Conservation (phyloP, 306 rosid genomes). For the Inga oerstediana region DNA sequence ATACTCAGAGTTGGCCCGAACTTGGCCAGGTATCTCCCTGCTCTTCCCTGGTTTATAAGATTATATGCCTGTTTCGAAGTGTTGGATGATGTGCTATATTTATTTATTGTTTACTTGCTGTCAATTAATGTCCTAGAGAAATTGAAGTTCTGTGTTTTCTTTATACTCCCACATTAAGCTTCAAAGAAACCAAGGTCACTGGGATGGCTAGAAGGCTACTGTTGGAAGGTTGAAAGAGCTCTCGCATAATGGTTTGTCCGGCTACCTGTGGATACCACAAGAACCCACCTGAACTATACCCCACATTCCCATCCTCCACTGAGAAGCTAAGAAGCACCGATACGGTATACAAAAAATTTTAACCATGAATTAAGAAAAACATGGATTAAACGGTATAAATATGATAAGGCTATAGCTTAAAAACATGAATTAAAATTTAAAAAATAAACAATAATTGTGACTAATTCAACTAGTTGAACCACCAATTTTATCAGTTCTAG, state of each 20-base stretch:
- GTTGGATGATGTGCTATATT: background rate
- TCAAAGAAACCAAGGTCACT: background rate
- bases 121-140: background rate
- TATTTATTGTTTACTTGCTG: background rate
- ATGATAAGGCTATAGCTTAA: background rate
- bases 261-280: background rate
- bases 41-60: background rate
- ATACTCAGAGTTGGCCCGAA: slow-evolving; percentile 41
- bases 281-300: background rate
- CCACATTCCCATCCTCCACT: background rate
- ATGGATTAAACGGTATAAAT: background rate
- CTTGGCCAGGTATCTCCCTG: slow-evolving; percentile 51
- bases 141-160: slow-evolving; percentile 9
- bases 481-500: background rate
- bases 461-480: background rate
- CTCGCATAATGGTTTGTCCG: background rate
- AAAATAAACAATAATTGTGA: no score
- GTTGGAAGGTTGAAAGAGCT: background rate
- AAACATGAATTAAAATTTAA: no score
- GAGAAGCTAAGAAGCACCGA: background rate
- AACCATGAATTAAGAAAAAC: no score
- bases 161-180: background rate
- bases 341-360: background rate
- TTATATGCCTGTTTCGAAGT: background rate
- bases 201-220: background rate